Conservation (phyloP, 371 early-diverging fungal species). For the Saksenaea vasiformis region DNA sequence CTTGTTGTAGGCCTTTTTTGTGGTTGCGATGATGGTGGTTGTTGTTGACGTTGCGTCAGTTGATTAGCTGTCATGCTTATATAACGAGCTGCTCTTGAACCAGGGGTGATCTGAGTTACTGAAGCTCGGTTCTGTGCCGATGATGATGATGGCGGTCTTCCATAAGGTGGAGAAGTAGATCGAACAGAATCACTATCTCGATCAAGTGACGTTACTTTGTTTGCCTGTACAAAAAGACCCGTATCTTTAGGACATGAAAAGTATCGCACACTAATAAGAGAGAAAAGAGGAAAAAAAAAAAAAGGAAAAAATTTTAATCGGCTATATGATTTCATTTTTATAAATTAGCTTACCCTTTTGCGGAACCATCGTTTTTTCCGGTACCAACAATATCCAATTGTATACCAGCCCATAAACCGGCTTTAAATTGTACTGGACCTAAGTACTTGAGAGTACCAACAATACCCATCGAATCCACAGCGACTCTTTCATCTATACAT, state of each 20-base stretch:
- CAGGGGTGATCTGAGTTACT: constrained; percentile 48
- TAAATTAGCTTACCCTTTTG: constrained; percentile 55
- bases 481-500: constrained; percentile 64
- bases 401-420: constrained; percentile 79
- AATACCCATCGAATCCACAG: constrained; percentile 68
- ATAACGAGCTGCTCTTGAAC: constrained; percentile 63
- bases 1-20: constrained; percentile 21
- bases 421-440: constrained; percentile 68
- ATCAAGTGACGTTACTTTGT: constrained; percentile 56
- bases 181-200: constrained; percentile 30
- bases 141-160: constrained; percentile 1
- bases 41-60: constrained; percentile 46
- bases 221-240: constrained; percentile 69
- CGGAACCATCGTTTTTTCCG: constrained; percentile 79
- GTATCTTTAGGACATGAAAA: constrained; percentile 66
- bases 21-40: constrained; percentile 12
- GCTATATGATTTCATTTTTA: not conserved
- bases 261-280: constrained; percentile 49
- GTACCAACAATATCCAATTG: constrained; percentile 67
- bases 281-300: constrained; percentile 12
- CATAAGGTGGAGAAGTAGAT: constrained; percentile 35
- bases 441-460: constrained; percentile 76
- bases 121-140: constrained; percentile 30
- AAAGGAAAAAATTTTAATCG: constrained; percentile 6
- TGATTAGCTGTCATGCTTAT: constrained; percentile 63